phyloP scores from a whole-genome alignment of 139 green algal genomes.

The Chlorella sp. region DNA sequence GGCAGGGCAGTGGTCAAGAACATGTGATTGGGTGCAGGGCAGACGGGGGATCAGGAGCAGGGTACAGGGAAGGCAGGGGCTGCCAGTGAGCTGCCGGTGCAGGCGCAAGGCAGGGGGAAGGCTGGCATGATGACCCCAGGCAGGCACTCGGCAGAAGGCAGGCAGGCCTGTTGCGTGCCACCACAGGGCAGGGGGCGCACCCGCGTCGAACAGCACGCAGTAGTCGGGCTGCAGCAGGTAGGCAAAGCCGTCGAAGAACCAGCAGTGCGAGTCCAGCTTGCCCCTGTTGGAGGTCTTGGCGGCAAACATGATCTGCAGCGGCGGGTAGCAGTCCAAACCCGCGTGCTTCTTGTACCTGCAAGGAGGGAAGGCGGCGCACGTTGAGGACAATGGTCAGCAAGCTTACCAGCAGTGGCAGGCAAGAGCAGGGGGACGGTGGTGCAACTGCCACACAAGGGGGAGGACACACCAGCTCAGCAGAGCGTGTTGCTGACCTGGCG shows the following conservation, averaged over 20 bases:
- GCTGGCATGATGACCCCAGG: too few species aligned
- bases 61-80: background rate
- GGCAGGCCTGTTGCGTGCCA: background rate
- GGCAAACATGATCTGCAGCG: constrained; percentile 52
- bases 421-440: background rate
- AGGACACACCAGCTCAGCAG: background rate
- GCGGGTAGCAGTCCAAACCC: constrained; percentile 56
- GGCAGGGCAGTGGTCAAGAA: background rate
- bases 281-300: constrained; percentile 49
- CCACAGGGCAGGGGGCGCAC: background rate
- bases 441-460: background rate
- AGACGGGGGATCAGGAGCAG: background rate
- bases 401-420: background rate
- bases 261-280: constrained; percentile 58
- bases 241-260: constrained; percentile 57
- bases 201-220: constrained; percentile 58
- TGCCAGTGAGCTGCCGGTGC: background rate
- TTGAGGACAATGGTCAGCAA: background rate
- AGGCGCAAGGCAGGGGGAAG: background rate
- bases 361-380: background rate
- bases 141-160: too few species aligned
- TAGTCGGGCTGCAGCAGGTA: constrained; percentile 57
- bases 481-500: constrained; percentile 8
- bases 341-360: constrained; percentile 56
- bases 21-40: background rate